Base-by-base conservation (phyloP, 1,284 basidiomycete genomes). In the Moniliophthora roreri region DNA sequence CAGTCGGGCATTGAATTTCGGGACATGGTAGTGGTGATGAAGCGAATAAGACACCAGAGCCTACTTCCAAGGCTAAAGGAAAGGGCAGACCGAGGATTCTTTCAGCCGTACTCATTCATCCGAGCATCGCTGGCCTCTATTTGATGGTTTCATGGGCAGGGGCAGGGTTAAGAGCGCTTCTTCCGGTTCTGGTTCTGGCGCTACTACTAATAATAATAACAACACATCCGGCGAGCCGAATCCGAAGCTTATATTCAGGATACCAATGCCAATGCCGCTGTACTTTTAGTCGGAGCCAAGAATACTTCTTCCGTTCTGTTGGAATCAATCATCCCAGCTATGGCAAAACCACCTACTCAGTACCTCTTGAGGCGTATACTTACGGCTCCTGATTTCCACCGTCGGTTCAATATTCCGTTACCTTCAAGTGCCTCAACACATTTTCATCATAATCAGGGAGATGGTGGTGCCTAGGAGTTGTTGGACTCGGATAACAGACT, bases 321-420 rank as follows among this genome's bases (percentile, higher is more conserved):
- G 8, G 89, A 94, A 55, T 90, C 91, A 1, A 97, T 98, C 61
- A 89, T 96, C 21, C 91, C 93, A 0, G 85, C 82, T 8, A 89
- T 83, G 26, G 80, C 87, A 6, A 90, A 93, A 60, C 95, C 96
- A 1, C 96, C 96, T 0, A 90, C 87, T 0, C 86, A 91, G 47
- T 89, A 88, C 58, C 80, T 90, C 23, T 85, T 86, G 0, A 84
- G 36, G 80, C 77, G n/a, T 90, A 90, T 62, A 81, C 85, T 90
- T 16, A 87, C 85, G 0, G 76, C 85, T 0, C 79, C 78, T 11
- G 81, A 88, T 58, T 90, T 90, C 67, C 79, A n/a, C n/a, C n/a
- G n/a, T n/a, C n/a, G 77, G 10, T 85, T 89, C 58, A 77, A 35
- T 69, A 83, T 7, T 78, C 85, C 0, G 73, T 80, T 49, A 16